These are phyloP conservation scores for Castanea sativa DNA, from an alignment of 306 rosid species.

Conservation along the genomic window DNA sequence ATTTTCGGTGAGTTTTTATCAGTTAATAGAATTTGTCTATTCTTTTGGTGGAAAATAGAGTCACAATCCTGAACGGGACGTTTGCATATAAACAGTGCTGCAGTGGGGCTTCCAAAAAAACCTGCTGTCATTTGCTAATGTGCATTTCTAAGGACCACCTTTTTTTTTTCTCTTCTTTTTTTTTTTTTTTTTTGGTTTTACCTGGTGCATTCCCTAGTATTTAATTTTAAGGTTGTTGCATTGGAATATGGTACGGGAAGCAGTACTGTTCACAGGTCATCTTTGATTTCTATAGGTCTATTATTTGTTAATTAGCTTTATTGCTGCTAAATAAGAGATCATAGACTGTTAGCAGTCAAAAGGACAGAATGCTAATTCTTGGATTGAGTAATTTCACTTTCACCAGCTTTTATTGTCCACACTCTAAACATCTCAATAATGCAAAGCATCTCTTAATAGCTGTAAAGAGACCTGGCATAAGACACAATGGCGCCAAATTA, in stretches of 20 bases:
- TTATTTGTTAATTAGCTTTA: not conserved
- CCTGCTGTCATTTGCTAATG: not conserved
- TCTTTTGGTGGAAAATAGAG: not conserved
- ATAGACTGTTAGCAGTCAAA: not conserved
- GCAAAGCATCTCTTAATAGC: conserved; percentile 5
- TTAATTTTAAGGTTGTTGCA: no score
- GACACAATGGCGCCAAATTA: not conserved
- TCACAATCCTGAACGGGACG: not conserved
- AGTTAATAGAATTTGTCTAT: not conserved
- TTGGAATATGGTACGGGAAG: no score
- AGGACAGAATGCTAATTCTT: conserved; percentile 4
- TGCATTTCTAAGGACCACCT: not conserved
- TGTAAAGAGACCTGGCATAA: not conserved
- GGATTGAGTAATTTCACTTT: conserved; percentile 12
- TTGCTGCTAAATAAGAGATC: not conserved
- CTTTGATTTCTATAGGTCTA: no score
- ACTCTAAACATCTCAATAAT: conserved; percentile 8
- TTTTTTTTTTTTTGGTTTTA: no score
- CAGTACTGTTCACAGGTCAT: no score
- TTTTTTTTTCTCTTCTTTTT: not conserved
- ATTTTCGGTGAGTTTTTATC: not conserved
- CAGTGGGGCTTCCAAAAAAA: conserved; percentile 3
- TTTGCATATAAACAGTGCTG: not conserved
- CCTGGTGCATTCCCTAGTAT: not conserved
- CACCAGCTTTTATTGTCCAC: not conserved